Base-by-base conservation (phyloP, 2,329 filamentous ascomycete species). In the Penicillium sclerotiorum region DNA sequence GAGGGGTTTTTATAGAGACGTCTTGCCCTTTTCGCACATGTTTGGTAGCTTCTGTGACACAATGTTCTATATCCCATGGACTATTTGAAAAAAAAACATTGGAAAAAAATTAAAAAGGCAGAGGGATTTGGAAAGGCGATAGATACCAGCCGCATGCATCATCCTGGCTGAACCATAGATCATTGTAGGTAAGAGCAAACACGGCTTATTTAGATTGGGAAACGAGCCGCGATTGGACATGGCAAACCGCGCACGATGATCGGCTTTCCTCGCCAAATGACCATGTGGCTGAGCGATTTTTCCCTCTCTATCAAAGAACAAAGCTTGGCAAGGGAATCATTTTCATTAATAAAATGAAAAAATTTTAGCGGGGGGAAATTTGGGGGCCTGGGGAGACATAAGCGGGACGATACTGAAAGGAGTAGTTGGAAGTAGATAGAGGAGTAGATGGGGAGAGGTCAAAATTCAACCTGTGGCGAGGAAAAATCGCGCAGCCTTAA, bases 401-500 rank as follows among this genome's bases (percentile, higher is more conserved):
- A 20, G 33, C n/a, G n/a, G n/a, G n/a, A n/a, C n/a, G n/a, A n/a
- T 28, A 50, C 42, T 37, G 47, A 44, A 43, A 46, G 48, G 15
- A 39, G 22, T 17, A n/a, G n/a, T n/a, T n/a, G n/a, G n/a, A n/a
- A n/a, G n/a, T n/a, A n/a, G n/a, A n/a, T n/a, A n/a, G n/a, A n/a
- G n/a, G n/a, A n/a, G n/a, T n/a, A n/a, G n/a, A n/a, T n/a, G n/a
- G n/a, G n/a, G n/a, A n/a, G n/a, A n/a, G n/a, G n/a, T n/a, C n/a
- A 43, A 17, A 32, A 32, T 17, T 7, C 36, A 23, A 35, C 1
- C 42, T 49, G 49, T 61, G 59, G 57, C 23, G 47, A 55, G 38
- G 49, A 59, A 55, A 56, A 61, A 61, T 61, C 57, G 44, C 59
- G 49, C 59, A 61, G 18, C 25, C 27, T 42, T 33, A 39, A 36